Base-by-base conservation (phyloP, 192 early-diverging fungal genomes). In the Backusella sp. region DNA sequence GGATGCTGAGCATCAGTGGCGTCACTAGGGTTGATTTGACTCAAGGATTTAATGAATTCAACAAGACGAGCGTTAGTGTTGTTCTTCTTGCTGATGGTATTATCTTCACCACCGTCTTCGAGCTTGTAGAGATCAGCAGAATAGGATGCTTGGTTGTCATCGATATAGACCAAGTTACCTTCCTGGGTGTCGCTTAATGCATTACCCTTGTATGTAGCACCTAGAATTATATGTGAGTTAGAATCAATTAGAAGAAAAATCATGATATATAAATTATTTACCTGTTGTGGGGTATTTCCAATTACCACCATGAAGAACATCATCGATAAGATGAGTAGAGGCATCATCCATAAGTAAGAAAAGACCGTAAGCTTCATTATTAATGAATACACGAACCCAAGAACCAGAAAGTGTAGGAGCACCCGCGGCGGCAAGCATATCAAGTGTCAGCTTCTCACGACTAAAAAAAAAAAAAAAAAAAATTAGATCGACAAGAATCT, bases 321-420 rank as follows among this genome's bases (percentile, higher is more conserved):
- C 53, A n/a, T 79, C 73, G 65, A 79, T 66, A n/a, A 75, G 41
- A 32, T 74, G 73, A 35, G 68, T 75, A 30, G 73, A 70, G 35
- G 53, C 53, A 71, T 86, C 85, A 41, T 86, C 85, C 66, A 84
- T 83, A 79, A 86, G 77, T 65, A 86, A 71, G 70, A 72, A 86
- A 26, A 86, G 76, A 73, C 85, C 85, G 39, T 79, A 84, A 37
- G 78, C 59, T 32, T 77, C 79, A 66, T 77, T 82, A 70, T 86
- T 86, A 65, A 86, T 77, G 42, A 76, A 86, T 0, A 86, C 74
- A 79, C 85, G 82, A 36, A 80, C 80, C 76, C 82, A 86, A 21
- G 76, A 75, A 34, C 77, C 77, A 62, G 83, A 83, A 26, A 84
- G 85, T 0, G 85, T 76, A 26, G 83, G 77, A 46, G 76, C 80